Percentiles rank a stretch among this genome's conserved stretches.
Conservation (phyloP, 2,329 filamentous ascomycete species). For the Talaromyces sp. region DNA sequence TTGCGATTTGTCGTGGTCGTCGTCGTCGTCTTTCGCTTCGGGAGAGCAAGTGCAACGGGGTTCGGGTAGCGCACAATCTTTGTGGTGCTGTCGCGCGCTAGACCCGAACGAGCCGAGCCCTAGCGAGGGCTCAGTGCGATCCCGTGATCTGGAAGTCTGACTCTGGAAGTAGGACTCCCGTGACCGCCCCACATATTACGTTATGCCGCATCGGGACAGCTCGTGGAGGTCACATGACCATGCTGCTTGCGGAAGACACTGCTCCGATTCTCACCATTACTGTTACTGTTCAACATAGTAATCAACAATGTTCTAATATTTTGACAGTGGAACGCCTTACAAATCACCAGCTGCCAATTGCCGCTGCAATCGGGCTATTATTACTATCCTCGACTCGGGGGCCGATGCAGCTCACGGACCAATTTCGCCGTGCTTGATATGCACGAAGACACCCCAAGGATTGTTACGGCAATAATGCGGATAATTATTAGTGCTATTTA, state of each 20-base stretch:
- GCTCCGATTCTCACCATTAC: slow-evolving; percentile 3
- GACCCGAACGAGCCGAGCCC: slow-evolving; percentile 25
- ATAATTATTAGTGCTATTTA: not conserved
- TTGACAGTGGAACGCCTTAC: not conserved
- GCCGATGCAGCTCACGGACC: not conserved
- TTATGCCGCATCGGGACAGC: not conserved
- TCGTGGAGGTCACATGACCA: not conserved
- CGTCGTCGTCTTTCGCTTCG: slow-evolving; percentile 37
- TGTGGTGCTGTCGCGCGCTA: slow-evolving; percentile 28
- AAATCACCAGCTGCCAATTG: not conserved
- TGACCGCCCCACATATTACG: not conserved
- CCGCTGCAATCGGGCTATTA: not conserved
- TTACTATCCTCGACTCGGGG: not conserved
- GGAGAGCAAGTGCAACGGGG: slow-evolving; percentile 17
- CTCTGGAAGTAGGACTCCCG: too few species aligned
- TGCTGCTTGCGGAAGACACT: slow-evolving; percentile 5
- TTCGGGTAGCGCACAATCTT: slow-evolving; percentile 26
- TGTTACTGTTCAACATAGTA: too few species aligned
- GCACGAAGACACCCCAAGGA: too few species aligned
- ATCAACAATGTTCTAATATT: too few species aligned
- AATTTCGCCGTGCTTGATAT: too few species aligned
- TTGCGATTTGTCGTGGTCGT: slow-evolving; percentile 37
- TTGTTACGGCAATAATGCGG: not conserved
- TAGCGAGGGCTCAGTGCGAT: slow-evolving; percentile 34
- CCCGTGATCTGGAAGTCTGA: slow-evolving; percentile 19